Base-by-base conservation (phyloP, 306 rosid species). In the Cyclanthera cordifolia region DNA sequence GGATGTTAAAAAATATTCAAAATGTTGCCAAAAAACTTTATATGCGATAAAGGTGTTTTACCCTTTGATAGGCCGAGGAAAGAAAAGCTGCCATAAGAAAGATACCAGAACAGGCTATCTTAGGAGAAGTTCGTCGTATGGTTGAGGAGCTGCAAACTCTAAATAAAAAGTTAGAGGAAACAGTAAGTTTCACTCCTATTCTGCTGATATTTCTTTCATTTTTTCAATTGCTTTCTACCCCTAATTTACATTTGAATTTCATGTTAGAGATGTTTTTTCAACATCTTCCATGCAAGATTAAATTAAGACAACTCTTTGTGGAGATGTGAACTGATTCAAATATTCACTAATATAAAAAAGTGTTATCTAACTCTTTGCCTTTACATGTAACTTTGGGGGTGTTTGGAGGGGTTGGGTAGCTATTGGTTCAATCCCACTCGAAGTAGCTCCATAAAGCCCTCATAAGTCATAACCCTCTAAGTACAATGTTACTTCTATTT, bases 81-180 rank as follows among this genome's bases (percentile, higher is more conserved):
- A 88, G 79, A 87, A 89, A 79, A 76, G 88, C 85, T 48, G 82
- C 91, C 51, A 24, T 89, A 65, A 86, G 84, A 75, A 86, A 81
- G 85, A 71, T 87, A 34, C 98, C 96, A 15, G 95, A 93, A 85
- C 85, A 89, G 82, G 76, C 82, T 77, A 86, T 93, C 76, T 53
- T 93, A 69, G 70, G 86, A 11, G 95, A 87, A 72, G 91, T 93
- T 77, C 96, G 95, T 25, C 87, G 88, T 13, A 93, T 93, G 98
- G 95, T 93, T 39, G 94, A 83, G 71, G 96, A 86, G 79, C 89
- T 87, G 98, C 85, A 89, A 81, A 69, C 68, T 59, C 70, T 89
- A 66, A 93, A 93, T 74, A 93, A 75, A 82, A 82, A 86, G 84
- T 77, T 93, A 43, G 98, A 93, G 76, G 88, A 89, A 68, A 85